Evolutionary conservation across 352 stramenopile genomes (phyloP), one percentile per base, ranked within the genome.

Genomic region (Phytophthora constricta): DNA sequence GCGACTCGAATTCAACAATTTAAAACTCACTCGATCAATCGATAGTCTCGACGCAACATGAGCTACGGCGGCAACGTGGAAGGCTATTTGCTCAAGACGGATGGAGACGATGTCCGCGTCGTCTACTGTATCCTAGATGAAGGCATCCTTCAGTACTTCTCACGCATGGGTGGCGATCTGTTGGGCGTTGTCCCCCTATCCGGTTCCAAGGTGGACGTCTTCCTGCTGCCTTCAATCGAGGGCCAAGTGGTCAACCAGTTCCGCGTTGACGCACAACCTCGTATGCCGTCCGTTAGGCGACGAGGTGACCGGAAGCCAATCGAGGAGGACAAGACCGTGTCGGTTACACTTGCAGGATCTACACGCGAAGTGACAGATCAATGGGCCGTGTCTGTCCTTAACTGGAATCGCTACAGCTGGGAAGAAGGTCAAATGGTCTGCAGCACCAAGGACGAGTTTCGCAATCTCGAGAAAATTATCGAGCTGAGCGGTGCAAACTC

Each of bases 71-170:
- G 84, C 72, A 92, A 91, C 56, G 81, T 92, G 26, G 86, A 95
- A 74, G 86, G 86, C n/a, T 95, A 95, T 58, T 46, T 95, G 47
- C 65, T 93, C 55, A 91, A 91, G 70, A 62, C 91, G 34, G 82
- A 90, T 28, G 80, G 66, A 37, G 67, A 89, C 31, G 74, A 85
- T 22, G 78, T 58, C 8, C 64, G 80, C 56, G 82, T 88, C 45
- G 80, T 95, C 27, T 95, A 93, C 80, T 95, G 86, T 61, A 93
- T 95, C 61, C 83, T 95, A 22, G 87, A 93, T 57, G 87, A 95
- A 61, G 87, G 87, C 43, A 82, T 90, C 23, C 56, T 95, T 57
- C 80, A 90, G 60, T 93, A 90, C 68, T 95, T 92, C 72, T 89
- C 82, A 25, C 76, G 74, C 51, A 91, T 84, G 68, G 85, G 87